phyloP scores from a whole-genome alignment of 2,329 filamentous ascomycete genomes.

The Alternaria postmessia region DNA sequence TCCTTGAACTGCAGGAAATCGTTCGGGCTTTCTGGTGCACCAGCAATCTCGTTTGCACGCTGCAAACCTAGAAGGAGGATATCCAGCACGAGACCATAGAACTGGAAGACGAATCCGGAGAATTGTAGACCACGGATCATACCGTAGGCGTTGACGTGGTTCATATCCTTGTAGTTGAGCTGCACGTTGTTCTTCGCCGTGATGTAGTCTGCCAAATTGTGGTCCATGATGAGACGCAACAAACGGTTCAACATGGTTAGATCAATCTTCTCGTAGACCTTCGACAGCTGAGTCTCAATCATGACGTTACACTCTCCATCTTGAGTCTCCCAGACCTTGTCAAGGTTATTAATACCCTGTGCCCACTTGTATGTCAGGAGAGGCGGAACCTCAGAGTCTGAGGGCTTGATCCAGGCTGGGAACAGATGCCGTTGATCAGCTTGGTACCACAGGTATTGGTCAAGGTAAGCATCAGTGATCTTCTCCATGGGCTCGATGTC shows the following conservation, averaged over 20 bases:
- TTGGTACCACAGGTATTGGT: constrained; percentile 99
- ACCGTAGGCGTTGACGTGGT: constrained; percentile 97
- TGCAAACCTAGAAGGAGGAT: constrained; percentile 90
- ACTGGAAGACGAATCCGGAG: constrained; percentile 98
- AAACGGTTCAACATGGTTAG: constrained; percentile 93
- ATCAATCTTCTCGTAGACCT: constrained; percentile 99
- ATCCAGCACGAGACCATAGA: constrained; percentile 95
- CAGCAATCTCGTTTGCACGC: constrained; percentile 96
- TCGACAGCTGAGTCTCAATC: constrained; percentile 98
- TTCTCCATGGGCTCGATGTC: constrained; percentile 99
- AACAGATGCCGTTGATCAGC: constrained; percentile 97
- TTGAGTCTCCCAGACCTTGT: constrained; percentile 91
- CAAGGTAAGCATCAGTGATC: constrained; percentile 97
- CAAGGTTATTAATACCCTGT: constrained; percentile 97
- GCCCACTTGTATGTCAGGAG: constrained; percentile 98
- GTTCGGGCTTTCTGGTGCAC: constrained; percentile 90
- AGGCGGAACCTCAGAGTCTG: constrained; percentile 95
- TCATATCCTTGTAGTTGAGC: constrained; percentile 99
- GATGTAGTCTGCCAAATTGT: constrained; percentile 98
- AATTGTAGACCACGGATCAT: constrained; percentile 98
- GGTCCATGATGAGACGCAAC: constrained; percentile 95
- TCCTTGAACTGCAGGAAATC: constrained; percentile 98
- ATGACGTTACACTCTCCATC: constrained; percentile 98
- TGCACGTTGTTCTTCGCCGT: constrained; percentile 99
- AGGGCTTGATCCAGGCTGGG: constrained; percentile 98